Conservation (phyloP, 345 rosid genomes). For the Limnanthes douglasii region DNA sequence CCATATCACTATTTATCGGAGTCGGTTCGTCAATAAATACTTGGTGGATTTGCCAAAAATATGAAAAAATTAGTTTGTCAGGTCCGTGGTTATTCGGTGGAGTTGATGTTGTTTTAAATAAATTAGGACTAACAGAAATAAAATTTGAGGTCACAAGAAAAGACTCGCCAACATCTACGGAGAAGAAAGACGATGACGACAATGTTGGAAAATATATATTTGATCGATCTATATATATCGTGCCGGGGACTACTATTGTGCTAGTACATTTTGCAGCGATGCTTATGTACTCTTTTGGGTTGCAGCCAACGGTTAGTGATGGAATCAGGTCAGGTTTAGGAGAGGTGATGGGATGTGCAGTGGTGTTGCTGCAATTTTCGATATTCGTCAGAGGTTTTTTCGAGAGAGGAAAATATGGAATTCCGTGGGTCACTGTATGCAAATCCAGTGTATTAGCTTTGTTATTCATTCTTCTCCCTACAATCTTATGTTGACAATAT, state of each 20-base stretch:
- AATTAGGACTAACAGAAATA: slow-evolving; percentile 30
- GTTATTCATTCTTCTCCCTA: slow-evolving; percentile 11
- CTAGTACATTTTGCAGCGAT: slow-evolving; percentile 28
- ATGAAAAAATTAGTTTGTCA: slow-evolving; percentile 15
- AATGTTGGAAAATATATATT: slow-evolving; percentile 19
- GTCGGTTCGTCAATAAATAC: slow-evolving; percentile 17
- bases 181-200: neutral
- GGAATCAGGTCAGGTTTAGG: slow-evolving; percentile 14
- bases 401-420: slow-evolving; percentile 39
- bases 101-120: slow-evolving; percentile 16
- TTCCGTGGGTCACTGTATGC: slow-evolving; percentile 33
- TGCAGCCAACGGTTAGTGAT: neutral
- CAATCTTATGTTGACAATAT: too few relatives aligned
- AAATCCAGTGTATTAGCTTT: slow-evolving; percentile 26
- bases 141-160: slow-evolving; percentile 40
- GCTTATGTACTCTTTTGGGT: slow-evolving; percentile 3
- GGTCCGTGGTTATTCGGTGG: slow-evolving; percentile 35
- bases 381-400: slow-evolving; percentile 40
- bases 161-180: slow-evolving; percentile 12
- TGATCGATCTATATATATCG: slow-evolving; percentile 22
- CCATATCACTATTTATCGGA: slow-evolving; percentile 14
- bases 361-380: slow-evolving; percentile 26
- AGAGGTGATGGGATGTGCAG: slow-evolving; percentile 21
- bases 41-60: slow-evolving; percentile 31
- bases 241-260: slow-evolving; percentile 38